Base-by-base conservation (phyloP, 306 rosid species). In the Trifolium repens region DNA sequence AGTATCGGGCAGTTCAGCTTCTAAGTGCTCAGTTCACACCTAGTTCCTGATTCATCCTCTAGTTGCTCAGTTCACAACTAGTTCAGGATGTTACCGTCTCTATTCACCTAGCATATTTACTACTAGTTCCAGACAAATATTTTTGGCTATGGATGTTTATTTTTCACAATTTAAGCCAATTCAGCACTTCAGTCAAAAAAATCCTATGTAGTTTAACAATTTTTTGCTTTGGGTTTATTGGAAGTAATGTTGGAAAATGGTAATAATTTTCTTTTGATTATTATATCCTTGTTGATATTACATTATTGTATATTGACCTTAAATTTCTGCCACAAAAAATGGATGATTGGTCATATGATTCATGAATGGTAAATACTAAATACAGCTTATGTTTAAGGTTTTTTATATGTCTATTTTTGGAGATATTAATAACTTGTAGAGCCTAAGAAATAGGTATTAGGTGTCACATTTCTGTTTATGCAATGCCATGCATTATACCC, bases 391-490 rank as follows among this genome's bases (percentile, higher is more conserved):
- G 4, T 60, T 52, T 10, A 46, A 66, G 74, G 13, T 32, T 32
- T 32, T 72, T 73, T 30, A 26, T 32, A n/a, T 74, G 79, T 59
- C 76, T 67, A 32, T 17, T 2, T 74, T 59, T 54, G 69, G 50
- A 49, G 53, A 32, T 32, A 32, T 14, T 46, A 10, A 1, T 74
- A 74, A 60, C 84, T 12, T 75, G 66, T 57, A 40, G 53, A 65
- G 24, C 72, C 84, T 75, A 81, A 49, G 71, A 78, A 75, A 75
- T 69, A 81, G 84, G 53, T 2, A 30, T 60, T 16, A 34, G 58
- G 67, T 72, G 71, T 66, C 79, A 67, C 40, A 19, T 60, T 60
- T 24, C 39, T 52, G 9, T 60, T 15, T 67, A 46, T 47, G 17
- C 62, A 52, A 17, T 62, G 50, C 53, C 66, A n/a, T 73, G 54